Evolutionary conservation across 352 stramenopile genomes (phyloP).

Genomic region (Lagenidium sp.): DNA sequence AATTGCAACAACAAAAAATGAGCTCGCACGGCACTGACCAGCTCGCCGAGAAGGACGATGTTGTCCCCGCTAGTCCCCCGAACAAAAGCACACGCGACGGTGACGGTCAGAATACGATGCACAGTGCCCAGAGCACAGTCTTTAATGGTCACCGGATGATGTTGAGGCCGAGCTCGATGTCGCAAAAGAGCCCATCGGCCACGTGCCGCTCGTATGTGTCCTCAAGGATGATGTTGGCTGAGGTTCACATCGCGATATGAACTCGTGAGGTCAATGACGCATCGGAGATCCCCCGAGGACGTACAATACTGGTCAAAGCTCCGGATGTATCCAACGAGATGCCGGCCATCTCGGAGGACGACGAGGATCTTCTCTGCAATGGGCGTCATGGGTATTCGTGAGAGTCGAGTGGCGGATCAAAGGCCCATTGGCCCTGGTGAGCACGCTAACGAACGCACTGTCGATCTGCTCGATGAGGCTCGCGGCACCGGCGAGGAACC

Average conservation of each 20-base stretch:
- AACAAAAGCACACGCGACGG: too few relatives aligned
- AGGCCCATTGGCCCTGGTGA: too few relatives aligned
- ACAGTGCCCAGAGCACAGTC: too few relatives aligned
- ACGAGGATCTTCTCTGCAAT: conserved; percentile 81
- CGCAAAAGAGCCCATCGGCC: conserved; percentile 85
- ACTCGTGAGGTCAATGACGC: too few relatives aligned
- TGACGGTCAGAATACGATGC: too few relatives aligned
- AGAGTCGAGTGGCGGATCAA: too few relatives aligned
- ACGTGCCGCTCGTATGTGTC: conserved; percentile 91
- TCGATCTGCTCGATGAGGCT: conserved; percentile 81
- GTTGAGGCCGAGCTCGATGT: conserved; percentile 95
- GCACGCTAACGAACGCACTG: conserved; percentile 37
- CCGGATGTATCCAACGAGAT: conserved; percentile 90
- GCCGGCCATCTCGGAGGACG: conserved; percentile 92
- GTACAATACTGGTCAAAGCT: conserved; percentile 86
- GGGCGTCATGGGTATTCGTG: too few relatives aligned
- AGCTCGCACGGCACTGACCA: conserved; percentile 30
- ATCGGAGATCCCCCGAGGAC: conserved; percentile 9
- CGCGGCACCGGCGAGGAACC: conserved; percentile 70
- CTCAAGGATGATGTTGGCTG: conserved; percentile 95
- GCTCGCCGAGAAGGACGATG: conserved; percentile 78
- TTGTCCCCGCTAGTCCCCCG: conserved; percentile 59
- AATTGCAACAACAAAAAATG: too few relatives aligned
- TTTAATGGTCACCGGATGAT: conserved; percentile 93
- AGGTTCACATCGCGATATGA: too few relatives aligned